These are phyloP conservation scores for Colletotrichum aenigma DNA, from an alignment of 2,329 filamentous ascomycete genomes.

Conservation along the genomic window DNA sequence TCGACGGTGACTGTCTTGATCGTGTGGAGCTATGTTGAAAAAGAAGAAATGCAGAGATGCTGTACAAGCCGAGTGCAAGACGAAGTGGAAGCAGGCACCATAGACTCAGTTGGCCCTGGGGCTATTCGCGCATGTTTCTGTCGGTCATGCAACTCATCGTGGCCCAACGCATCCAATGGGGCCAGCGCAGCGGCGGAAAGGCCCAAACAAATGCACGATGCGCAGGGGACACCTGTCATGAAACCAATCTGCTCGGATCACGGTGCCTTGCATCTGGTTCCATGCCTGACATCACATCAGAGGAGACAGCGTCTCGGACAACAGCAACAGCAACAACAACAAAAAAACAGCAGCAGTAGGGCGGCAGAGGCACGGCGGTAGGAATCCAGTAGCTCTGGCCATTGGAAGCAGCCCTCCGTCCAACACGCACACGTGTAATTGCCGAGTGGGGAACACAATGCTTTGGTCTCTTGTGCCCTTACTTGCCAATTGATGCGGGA, in stretches of 20 bases:
- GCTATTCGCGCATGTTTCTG: neutral
- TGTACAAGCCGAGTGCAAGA: neutral
- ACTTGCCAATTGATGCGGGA: neutral
- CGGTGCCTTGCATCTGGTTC: conserved; percentile 7
- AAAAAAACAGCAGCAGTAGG: neutral
- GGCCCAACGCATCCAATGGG: neutral
- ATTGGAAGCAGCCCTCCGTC: neutral
- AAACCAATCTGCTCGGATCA: neutral
- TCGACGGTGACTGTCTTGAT: neutral
- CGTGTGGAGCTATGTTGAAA: neutral
- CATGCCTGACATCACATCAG: neutral
- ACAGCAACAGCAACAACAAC: neutral
- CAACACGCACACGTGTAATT: neutral
- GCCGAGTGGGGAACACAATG: neutral
- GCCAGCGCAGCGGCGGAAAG: neutral
- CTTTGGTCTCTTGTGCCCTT: neutral
- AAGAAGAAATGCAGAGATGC: neutral
- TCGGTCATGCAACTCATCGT: conserved; percentile 1
- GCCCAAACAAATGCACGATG: conserved; percentile 11
- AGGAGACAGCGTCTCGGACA: neutral
- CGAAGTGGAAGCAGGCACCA: neutral
- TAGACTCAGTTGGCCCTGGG: neutral
- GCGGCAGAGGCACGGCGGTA: neutral
- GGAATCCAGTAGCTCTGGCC: neutral
- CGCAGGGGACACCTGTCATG: conserved; percentile 9